Conservation (phyloP, 179 eudicot species). For the Beta lomatogona region DNA sequence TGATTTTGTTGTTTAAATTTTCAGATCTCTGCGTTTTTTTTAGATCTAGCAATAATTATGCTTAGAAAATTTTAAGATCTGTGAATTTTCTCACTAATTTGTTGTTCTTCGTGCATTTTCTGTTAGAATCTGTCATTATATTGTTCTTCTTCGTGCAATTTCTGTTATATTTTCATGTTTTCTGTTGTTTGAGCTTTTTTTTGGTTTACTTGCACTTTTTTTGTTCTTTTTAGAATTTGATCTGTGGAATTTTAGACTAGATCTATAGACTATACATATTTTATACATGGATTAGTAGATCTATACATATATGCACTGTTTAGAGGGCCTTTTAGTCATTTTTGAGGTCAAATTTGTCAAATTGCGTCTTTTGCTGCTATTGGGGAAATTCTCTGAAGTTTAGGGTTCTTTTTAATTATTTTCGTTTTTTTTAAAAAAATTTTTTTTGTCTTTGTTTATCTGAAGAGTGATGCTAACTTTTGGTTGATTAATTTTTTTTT, state of each 20-base stretch:
- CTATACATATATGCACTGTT: too few species aligned
- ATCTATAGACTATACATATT: constrained; percentile 22
- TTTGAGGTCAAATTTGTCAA: neutral
- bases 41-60: neutral
- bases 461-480: too few species aligned
- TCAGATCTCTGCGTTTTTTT: constrained; percentile 20
- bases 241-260: constrained; percentile 18
- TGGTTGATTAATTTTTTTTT: too few species aligned
- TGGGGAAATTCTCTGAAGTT: too few species aligned
- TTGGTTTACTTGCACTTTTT: neutral
- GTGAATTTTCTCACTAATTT: neutral
- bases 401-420: too few species aligned
- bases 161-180: too few species aligned
- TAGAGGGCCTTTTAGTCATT: constrained; percentile 1
- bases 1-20: neutral
- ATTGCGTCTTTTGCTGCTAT: neutral
- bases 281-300: too few species aligned
- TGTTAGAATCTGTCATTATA: too few species aligned
- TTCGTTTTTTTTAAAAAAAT: neutral
- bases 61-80: too few species aligned
- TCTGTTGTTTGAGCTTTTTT: neutral
- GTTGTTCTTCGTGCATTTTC: neutral
- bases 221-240: neutral
- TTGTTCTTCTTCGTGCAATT: too few species aligned
- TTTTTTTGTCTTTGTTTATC: too few species aligned